Conservation (phyloP, 805 yeast genomes). For the Candida insectorum region DNA sequence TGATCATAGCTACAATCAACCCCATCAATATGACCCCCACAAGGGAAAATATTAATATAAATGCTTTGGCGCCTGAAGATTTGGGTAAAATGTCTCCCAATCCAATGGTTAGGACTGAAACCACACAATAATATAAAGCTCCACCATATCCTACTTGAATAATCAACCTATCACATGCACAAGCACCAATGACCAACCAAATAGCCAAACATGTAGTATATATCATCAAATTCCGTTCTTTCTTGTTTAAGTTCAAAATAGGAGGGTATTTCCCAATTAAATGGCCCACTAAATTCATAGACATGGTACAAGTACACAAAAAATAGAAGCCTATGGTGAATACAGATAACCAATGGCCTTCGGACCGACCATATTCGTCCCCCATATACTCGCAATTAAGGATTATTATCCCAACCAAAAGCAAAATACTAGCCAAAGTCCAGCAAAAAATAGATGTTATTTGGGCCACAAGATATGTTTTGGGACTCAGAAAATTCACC, state of each 20-base stretch:
- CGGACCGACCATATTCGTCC: slow-evolving; percentile 29
- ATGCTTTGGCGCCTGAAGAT: slow-evolving; percentile 50
- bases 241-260: slow-evolving; percentile 58
- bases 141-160: slow-evolving; percentile 48
- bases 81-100: slow-evolving; percentile 69
- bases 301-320: slow-evolving; percentile 49
- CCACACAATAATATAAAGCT: slow-evolving; percentile 70
- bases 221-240: slow-evolving; percentile 72
- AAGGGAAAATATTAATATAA: slow-evolving; percentile 61
- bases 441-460: slow-evolving; percentile 60
- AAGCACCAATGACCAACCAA: slow-evolving; percentile 72
- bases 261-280: slow-evolving; percentile 60
- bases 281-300: slow-evolving; percentile 63
- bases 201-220: slow-evolving; percentile 61
- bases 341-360: slow-evolving; percentile 79
- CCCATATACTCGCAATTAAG: slow-evolving; percentile 22
- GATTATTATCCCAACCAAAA: slow-evolving; percentile 47
- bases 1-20: slow-evolving; percentile 64
- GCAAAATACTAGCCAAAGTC: slow-evolving; percentile 53
- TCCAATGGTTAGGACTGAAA: slow-evolving; percentile 76
- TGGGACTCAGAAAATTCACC: slow-evolving; percentile 60
- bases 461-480: slow-evolving; percentile 62
- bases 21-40: slow-evolving; percentile 74
- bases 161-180: slow-evolving; percentile 37
- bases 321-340: slow-evolving; percentile 63